Conservation (phyloP, 2,329 filamentous ascomycete genomes). For the Nectriaceae sp. region DNA sequence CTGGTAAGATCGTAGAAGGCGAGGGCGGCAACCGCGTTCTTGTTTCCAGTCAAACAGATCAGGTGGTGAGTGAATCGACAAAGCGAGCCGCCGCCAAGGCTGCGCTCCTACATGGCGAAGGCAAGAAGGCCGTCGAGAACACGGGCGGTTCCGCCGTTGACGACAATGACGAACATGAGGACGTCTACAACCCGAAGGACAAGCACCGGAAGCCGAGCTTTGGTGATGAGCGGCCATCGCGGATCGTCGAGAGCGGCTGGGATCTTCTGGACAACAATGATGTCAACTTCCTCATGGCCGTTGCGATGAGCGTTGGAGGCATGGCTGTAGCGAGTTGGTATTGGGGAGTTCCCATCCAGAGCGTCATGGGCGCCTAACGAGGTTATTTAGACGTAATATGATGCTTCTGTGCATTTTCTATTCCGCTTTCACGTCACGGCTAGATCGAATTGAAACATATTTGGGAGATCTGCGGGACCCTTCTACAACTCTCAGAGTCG, state of each 20-base stretch:
- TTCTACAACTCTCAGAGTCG: too few species aligned
- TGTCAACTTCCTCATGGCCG: conserved; percentile 91
- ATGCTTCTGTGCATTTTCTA: conserved; percentile 12
- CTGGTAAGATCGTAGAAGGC: conserved; percentile 87
- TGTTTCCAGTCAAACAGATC: conserved; percentile 39
- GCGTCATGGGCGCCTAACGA: conserved; percentile 38
- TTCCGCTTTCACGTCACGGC: background rate
- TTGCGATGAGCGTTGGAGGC: conserved; percentile 74
- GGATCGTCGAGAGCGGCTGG: conserved; percentile 65
- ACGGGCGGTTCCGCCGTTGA: conserved; percentile 32
- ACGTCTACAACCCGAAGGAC: conserved; percentile 51
- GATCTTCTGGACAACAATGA: conserved; percentile 92
- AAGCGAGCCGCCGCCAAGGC: conserved; percentile 43
- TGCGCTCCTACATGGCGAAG: conserved; percentile 45
- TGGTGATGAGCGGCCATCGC: conserved; percentile 59
- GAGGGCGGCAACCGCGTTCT: conserved; percentile 67
- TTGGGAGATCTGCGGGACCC: background rate
- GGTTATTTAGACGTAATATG: conserved; percentile 24
- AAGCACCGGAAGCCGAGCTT: conserved; percentile 55
- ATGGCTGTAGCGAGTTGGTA: conserved; percentile 67
- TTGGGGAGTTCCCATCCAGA: conserved; percentile 57
- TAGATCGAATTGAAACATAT: conserved; percentile 5
- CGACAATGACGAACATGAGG: conserved; percentile 38
- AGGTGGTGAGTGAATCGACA: conserved; percentile 26
- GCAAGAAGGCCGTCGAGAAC: conserved; percentile 44